Evolutionary conservation across 495 filamentous ascomycete species (phyloP).

Genomic region (Clavariopsis aquatica): DNA sequence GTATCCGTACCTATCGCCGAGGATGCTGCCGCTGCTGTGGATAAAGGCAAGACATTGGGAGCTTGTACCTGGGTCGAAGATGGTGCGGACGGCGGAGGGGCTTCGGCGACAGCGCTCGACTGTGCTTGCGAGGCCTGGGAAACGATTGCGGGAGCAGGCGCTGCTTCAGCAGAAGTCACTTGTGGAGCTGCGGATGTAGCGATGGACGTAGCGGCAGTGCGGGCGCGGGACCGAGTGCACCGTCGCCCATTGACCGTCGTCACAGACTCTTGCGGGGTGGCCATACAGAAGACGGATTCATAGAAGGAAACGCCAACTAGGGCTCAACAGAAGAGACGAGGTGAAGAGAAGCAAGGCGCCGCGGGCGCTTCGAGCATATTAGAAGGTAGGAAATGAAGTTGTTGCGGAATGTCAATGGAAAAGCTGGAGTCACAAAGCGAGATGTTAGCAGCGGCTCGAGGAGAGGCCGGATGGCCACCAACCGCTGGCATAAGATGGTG

Average conservation of each 20-base stretch:
- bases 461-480: slow-evolving; percentile 27
- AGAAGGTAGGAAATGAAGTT: slow-evolving; percentile 30
- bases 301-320: slow-evolving; percentile 31
- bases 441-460: slow-evolving; percentile 31
- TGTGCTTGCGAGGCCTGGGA: slow-evolving; percentile 15
- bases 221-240: slow-evolving; percentile 32
- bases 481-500: slow-evolving; percentile 34
- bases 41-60: slow-evolving; percentile 4
- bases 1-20: slow-evolving; percentile 31
- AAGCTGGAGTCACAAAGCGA: slow-evolving; percentile 16
- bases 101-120: slow-evolving; percentile 10
- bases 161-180: slow-evolving; percentile 14
- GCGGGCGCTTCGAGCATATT: slow-evolving; percentile 36
- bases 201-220: slow-evolving; percentile 27
- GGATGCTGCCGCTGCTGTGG: slow-evolving; percentile 13
- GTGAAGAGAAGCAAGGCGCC: slow-evolving; percentile 24
- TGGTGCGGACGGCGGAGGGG: neutral
- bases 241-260: slow-evolving; percentile 38
- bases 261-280: slow-evolving; percentile 32
- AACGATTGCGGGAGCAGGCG: slow-evolving; percentile 14
- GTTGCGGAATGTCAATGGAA: slow-evolving; percentile 11
- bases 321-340: slow-evolving; percentile 24
- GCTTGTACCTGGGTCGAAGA: neutral
- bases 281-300: slow-evolving; percentile 39
- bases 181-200: slow-evolving; percentile 18